These are phyloP conservation scores for Jatropha podagrica DNA, from an alignment of 441 rosid species.

Conservation along the genomic window DNA sequence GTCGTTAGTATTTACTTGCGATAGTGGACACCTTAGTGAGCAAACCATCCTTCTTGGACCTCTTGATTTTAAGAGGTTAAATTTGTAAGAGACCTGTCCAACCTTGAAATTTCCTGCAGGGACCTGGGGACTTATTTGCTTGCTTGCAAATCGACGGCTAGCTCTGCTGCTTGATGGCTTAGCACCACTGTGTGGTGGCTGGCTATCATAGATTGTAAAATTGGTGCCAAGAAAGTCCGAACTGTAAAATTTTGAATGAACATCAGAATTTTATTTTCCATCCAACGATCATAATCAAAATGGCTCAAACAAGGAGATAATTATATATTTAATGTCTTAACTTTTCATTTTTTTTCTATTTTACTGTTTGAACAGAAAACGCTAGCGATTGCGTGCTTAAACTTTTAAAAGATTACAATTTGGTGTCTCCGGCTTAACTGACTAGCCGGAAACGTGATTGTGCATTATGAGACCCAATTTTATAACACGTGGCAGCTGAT, in stretches of 20 bases:
- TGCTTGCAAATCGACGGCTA: conserved; percentile 83
- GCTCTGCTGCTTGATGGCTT: conserved; percentile 71
- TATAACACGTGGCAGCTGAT: no score
- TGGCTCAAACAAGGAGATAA: background rate
- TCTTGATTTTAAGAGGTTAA: conserved; percentile 88
- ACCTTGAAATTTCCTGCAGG: conserved; percentile 87
- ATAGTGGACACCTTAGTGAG: conserved; percentile 50
- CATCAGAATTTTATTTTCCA: background rate
- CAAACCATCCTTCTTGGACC: conserved; percentile 96
- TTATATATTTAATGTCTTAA: no score
- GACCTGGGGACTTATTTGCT: conserved; percentile 91
- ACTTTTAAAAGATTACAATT: no score
- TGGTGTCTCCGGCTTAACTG: no score
- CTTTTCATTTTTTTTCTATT: no score
- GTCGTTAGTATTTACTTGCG: background rate
- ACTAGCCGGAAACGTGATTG: no score
- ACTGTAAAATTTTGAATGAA: conserved; percentile 40
- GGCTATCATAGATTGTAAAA: conserved; percentile 85
- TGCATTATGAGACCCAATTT: no score
- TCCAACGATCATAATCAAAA: background rate
- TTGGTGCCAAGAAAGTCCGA: conserved; percentile 95
- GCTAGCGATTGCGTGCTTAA: no score
- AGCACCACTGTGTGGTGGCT: conserved; percentile 78
- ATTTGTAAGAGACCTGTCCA: conserved; percentile 84
- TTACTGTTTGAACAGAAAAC: no score